phyloP scores from a whole-genome alignment of 2,329 filamentous ascomycete genomes.

The Xylaria sp. region DNA sequence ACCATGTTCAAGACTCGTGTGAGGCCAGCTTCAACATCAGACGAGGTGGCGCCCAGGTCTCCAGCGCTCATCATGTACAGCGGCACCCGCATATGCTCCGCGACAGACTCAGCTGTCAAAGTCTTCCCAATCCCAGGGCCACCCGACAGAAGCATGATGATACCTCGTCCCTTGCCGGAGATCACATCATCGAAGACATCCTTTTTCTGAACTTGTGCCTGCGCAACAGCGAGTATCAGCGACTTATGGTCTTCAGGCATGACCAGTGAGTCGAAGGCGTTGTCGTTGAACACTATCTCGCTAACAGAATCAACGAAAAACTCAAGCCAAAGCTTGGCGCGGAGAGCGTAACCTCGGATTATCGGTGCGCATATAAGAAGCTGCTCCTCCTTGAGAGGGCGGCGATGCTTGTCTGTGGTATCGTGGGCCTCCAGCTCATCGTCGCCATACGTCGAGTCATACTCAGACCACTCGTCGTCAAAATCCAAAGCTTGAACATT shows the following conservation, averaged over 20 bases:
- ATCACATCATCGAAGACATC: constrained; percentile 52
- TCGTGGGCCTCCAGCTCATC: constrained; percentile 25
- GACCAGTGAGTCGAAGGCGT: constrained; percentile 49
- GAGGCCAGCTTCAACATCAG: constrained; percentile 51
- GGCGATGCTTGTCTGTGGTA: constrained; percentile 43
- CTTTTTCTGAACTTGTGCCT: constrained; percentile 50
- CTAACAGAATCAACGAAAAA: constrained; percentile 46
- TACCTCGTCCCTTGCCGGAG: constrained; percentile 51
- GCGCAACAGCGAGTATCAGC: constrained; percentile 51
- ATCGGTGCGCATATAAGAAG: constrained; percentile 52
- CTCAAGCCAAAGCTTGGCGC: constrained; percentile 51
- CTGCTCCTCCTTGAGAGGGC: constrained; percentile 50
- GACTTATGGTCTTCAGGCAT: constrained; percentile 35
- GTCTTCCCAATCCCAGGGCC: constrained; percentile 55
- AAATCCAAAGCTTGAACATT: neutral
- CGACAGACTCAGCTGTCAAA: constrained; percentile 54
- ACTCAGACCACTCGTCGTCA: constrained; percentile 12
- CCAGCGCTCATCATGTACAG: constrained; percentile 55
- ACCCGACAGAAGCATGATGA: constrained; percentile 54
- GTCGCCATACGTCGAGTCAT: constrained; percentile 17
- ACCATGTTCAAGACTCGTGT: constrained; percentile 53
- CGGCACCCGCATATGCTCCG: constrained; percentile 53
- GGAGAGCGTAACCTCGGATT: constrained; percentile 53
- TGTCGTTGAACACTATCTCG: constrained; percentile 51
- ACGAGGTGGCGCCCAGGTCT: constrained; percentile 52